A percentile compares a stretch with the other conserved stretches of the same genome.
phyloP scores from a whole-genome alignment of 768 basidiomycete species.

The Xerocomellus chrysenteron region DNA sequence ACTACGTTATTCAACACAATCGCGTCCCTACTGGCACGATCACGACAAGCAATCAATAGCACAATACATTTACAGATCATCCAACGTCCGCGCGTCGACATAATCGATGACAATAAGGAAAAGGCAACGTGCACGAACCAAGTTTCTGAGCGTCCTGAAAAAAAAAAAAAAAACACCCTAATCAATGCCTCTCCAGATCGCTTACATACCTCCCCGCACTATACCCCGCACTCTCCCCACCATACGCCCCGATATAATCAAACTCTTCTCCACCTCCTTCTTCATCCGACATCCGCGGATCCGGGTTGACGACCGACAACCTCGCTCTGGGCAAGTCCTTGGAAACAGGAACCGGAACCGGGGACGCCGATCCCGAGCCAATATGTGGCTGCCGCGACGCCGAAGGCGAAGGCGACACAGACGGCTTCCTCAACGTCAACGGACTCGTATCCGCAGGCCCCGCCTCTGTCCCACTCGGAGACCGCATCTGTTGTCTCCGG shows the following conservation, averaged over 20 bases:
- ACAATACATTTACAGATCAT: not conserved
- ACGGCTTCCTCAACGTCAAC: constrained; percentile 47
- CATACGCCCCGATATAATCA: constrained; percentile 61
- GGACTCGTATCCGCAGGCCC: constrained; percentile 47
- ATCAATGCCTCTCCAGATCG: constrained; percentile 36
- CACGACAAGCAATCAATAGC: not conserved
- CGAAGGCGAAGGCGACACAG: constrained; percentile 24
- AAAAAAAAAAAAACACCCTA: no score
- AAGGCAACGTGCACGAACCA: not conserved
- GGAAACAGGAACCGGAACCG: constrained; percentile 15
- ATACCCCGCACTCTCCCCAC: constrained; percentile 36
- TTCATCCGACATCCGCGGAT: constrained; percentile 27
- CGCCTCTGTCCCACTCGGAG: constrained; percentile 20
- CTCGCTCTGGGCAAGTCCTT: constrained; percentile 10
- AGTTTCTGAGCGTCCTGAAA: not conserved
- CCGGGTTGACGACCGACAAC: constrained; percentile 31
- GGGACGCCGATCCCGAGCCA: constrained; percentile 27
- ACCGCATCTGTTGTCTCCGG: constrained; percentile 47
- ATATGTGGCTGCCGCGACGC: constrained; percentile 16
- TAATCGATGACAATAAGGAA: constrained; percentile 15
- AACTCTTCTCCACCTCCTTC: constrained; percentile 41
- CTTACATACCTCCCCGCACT: constrained; percentile 46
- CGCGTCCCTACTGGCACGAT: not conserved
- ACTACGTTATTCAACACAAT: not conserved
- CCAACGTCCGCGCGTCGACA: constrained; percentile 2